phyloP scores from a whole-genome alignment of 345 rosid species.

The Moricandia arvensis region DNA sequence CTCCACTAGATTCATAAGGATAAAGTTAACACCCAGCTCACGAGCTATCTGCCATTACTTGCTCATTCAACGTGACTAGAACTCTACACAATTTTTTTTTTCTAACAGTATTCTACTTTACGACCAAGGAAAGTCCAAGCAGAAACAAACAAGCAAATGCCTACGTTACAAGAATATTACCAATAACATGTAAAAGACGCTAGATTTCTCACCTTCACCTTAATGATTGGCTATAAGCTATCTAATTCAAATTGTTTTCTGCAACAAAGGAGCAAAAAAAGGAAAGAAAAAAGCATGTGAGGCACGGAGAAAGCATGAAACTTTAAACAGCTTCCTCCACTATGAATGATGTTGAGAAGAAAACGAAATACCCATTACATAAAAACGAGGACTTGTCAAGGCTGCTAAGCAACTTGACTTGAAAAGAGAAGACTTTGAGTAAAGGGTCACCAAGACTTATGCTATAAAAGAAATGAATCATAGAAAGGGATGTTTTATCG shows the following conservation, averaged over 20 bases:
- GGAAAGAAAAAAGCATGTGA: constrained; percentile 24
- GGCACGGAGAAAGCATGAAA: constrained; percentile 57
- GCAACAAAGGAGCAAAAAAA: constrained; percentile 19
- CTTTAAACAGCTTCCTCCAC: constrained; percentile 34
- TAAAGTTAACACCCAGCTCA: constrained; percentile 48
- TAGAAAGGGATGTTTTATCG: constrained; percentile 18
- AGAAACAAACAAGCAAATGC: constrained; percentile 28
- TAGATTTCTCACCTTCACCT: constrained; percentile 38
- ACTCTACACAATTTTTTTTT: constrained; percentile 45
- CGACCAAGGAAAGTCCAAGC: constrained; percentile 31
- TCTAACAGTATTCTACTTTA: constrained; percentile 20
- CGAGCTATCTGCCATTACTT: constrained; percentile 53
- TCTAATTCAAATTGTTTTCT: constrained; percentile 39
- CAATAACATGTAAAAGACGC: constrained; percentile 12
- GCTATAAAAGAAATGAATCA: not conserved
- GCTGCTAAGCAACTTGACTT: constrained; percentile 28
- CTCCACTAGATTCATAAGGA: constrained; percentile 49
- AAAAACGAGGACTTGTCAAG: constrained; percentile 24
- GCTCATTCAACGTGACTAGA: constrained; percentile 37
- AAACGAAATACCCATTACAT: not conserved
- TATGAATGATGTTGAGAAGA: constrained; percentile 19
- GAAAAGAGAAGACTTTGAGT: constrained; percentile 43
- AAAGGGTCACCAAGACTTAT: constrained; percentile 41
- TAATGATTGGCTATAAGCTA: constrained; percentile 36
- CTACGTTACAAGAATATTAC: not conserved